phyloP scores from a whole-genome alignment of 2,329 filamentous ascomycete species.

The Calcarisporium arbuscula region DNA sequence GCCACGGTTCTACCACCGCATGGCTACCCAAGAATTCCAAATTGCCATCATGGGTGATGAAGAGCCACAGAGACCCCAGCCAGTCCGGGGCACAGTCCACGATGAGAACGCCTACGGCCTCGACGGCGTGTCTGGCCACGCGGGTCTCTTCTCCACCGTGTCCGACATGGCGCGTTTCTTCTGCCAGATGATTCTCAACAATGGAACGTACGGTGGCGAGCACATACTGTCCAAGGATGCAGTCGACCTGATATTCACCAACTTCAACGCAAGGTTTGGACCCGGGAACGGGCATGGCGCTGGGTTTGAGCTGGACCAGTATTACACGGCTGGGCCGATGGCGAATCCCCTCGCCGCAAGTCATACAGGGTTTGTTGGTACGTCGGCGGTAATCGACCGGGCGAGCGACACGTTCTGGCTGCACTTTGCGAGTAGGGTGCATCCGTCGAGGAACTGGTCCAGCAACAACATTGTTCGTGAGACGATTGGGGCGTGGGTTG shows the following conservation, averaged over 20 bases:
- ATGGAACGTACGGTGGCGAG: slow-evolving; percentile 25
- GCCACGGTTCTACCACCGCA: slow-evolving; percentile 17
- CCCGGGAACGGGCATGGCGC: slow-evolving; percentile 19
- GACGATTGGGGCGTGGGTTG: slow-evolving; percentile 13
- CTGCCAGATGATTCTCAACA: slow-evolving; percentile 30
- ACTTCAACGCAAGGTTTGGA: slow-evolving; percentile 22
- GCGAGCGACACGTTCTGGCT: slow-evolving; percentile 13
- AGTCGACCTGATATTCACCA: slow-evolving; percentile 25
- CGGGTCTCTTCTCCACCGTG: slow-evolving; percentile 27
- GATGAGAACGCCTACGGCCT: slow-evolving; percentile 30
- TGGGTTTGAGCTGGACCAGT: slow-evolving; percentile 26
- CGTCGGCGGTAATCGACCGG: slow-evolving; percentile 17
- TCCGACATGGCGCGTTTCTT: slow-evolving; percentile 22
- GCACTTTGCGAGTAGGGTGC: slow-evolving; percentile 15
- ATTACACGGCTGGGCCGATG: slow-evolving; percentile 23
- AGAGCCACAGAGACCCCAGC: slow-evolving; percentile 28
- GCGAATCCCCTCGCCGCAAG: slow-evolving; percentile 15
- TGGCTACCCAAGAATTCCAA: slow-evolving; percentile 25
- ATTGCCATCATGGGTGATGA: slow-evolving; percentile 16
- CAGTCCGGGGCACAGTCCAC: slow-evolving; percentile 29
- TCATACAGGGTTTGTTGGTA: slow-evolving; percentile 19
- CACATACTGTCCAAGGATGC: slow-evolving; percentile 19
- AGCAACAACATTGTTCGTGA: slow-evolving; percentile 21
- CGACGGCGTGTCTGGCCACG: slow-evolving; percentile 26
- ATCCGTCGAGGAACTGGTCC: slow-evolving; percentile 22